Base-by-base conservation (phyloP, 2,329 filamentous ascomycete genomes). In the Hymenoscyphus repandus region DNA sequence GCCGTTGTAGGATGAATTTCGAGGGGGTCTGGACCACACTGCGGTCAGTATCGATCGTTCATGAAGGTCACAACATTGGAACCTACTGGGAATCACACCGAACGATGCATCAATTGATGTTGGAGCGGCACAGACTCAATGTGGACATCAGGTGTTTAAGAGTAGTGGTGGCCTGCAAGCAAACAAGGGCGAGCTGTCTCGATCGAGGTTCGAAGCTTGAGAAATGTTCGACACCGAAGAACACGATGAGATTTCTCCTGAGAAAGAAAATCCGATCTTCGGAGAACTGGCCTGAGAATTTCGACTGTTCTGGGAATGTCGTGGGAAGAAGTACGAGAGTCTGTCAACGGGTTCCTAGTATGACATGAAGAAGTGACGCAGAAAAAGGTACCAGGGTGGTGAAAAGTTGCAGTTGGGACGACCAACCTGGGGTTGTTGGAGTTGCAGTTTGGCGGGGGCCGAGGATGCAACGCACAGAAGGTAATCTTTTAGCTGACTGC, bases 281-380 rank as follows among this genome's bases (percentile, higher is more conserved):
- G 3, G 34, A 13, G 10, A 37, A 37, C 34, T 4, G 10, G 34
- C 3, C 34, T 5, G 34, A 13, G 12, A 37, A 11, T 13, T 37
- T 13, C 22, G 22, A 27, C 7, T 27, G 22, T 27, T 27, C 4
- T 4, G 22, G 22, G 22, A 7, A 27, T 7, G 22, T 27, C 4
- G 22, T 27, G 22, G 22, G 22, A 27, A 27, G 22, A 27, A 27
- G 22, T 7, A 27, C 22, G 22, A 27, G 22, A 27, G 44, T 51
- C 41, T 39, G 36, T 37, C 30, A 20, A 38, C 17, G 39, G 15
- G 31, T 55, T 56, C 39, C 37, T 52, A 51, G 51, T 49, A 55
- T 54, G 51, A 53, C 54, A 58, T 59, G 53, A 54, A 53, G 49
- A 34, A 54, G 50, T 42, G 54, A 47, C 41, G 54, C 53, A 58